These are phyloP conservation scores for Chalciporus chontae DNA, from an alignment of 768 basidiomycete genomes.

Conservation along the genomic window DNA sequence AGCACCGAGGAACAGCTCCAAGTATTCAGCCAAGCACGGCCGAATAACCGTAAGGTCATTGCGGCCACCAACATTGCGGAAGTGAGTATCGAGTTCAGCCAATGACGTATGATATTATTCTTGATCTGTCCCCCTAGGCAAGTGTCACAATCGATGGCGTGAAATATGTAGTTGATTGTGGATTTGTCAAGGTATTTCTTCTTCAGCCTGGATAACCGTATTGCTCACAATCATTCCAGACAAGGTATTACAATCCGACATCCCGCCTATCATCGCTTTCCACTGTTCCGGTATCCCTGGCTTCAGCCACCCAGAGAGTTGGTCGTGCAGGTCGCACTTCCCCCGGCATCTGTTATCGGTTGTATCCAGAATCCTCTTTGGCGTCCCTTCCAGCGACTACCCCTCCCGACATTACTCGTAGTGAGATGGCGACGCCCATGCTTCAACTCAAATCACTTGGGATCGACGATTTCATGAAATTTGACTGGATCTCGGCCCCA, in stretches of 20 bases:
- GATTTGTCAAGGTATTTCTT: slow-evolving; percentile 82
- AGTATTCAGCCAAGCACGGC: slow-evolving; percentile 76
- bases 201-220: not conserved
- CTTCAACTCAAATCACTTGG: slow-evolving; percentile 93
- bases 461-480: slow-evolving; percentile 92
- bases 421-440: slow-evolving; percentile 88
- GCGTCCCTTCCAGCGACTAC: slow-evolving; percentile 63
- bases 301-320: slow-evolving; percentile 89
- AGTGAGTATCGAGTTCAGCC: slow-evolving; percentile 37
- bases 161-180: slow-evolving; percentile 89
- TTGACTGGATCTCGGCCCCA: slow-evolving; percentile 91
- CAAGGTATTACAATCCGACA: slow-evolving; percentile 85
- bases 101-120: not conserved
- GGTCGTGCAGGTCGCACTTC: slow-evolving; percentile 95
- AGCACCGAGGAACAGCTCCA: slow-evolving; percentile 83
- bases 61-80: slow-evolving; percentile 97
- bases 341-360: slow-evolving; percentile 86
- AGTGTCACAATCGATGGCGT: slow-evolving; percentile 97
- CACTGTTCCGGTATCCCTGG: slow-evolving; percentile 78
- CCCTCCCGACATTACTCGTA: slow-evolving; percentile 86
- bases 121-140: slow-evolving; percentile 47
- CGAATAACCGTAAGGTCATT: slow-evolving; percentile 82
- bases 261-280: slow-evolving; percentile 82
- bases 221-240: slow-evolving; percentile 41
- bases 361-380: slow-evolving; percentile 71